Evolutionary conservation across 1,139 yeast genomes (phyloP), one percentile per base, ranked within the genome.

Genomic region (Blastobotrys indianensis): DNA sequence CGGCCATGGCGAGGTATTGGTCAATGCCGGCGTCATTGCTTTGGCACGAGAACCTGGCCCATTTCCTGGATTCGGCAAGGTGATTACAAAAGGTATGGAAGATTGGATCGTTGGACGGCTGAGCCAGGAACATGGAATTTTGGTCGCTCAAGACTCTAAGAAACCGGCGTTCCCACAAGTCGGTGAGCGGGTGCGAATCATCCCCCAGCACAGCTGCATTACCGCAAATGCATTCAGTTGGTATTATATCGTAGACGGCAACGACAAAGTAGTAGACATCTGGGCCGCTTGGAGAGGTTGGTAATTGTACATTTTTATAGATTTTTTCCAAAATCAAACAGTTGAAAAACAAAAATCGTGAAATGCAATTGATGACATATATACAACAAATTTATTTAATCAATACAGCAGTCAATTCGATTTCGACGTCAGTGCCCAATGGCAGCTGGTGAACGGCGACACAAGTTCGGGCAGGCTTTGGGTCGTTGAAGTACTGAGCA

Each of bases 181-280:
- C 39, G 84, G 88, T 1, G 72, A 80, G 1, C 73, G 74, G 44
- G 69, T 84, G 6, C 66, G 68, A 38, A 68, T 85, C 35, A 57
- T 77, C 28, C 90, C 92, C 1, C 92, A 85, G 58, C 94, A 85
- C 60, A 70, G 80, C 10, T 85, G 94, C 62, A 84, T 85, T 48
- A 76, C 85, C 1, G 84, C 85, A 39, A 80, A 82, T 4, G 69
- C 79, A 13, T 80, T 72, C 60, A 78, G 79, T 2, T 79, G 76
- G 69, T 82, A 72, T 62, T 82, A 66, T 60, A 67, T 80, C 1
- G 55, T 52, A 2, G 70, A 78, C 17, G 79, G 79, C 37, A 74
- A 70, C 9, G 67, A 72, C 15, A 64, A 58, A 4, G 80, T 83
- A 2, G 72, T 67, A 1, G 94, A 85, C 58, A 68, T 84, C 11